Base-by-base conservation (phyloP, 441 rosid species). In the Euphorbia corollata region DNA sequence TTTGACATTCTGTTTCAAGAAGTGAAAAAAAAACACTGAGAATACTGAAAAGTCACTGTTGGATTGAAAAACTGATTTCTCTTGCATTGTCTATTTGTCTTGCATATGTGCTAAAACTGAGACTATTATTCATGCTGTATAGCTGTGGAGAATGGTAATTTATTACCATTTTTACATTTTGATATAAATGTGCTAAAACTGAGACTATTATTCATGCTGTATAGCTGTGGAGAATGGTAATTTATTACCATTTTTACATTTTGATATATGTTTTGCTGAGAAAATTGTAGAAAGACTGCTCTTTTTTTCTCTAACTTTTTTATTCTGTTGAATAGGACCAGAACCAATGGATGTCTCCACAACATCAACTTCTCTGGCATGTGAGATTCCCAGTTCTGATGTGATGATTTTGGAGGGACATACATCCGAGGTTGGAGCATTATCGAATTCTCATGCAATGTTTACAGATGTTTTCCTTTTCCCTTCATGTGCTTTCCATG, bases 391-490 rank as follows among this genome's bases (percentile, higher is more conserved):
- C 65, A 78, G 54, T 73, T 82, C 88, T 15, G 94, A 94, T 74
- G 99, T 94, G 78, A 81, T 85, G 74, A 80, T 94, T 77, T 81
- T 94, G 81, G 98, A 89, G 82, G 95, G 99, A 22, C 99, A 95
- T 77, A 85, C 93, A 67, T 87, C 97, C 47, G 98, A 95, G 99
- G 99, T 95, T 85, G 64, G 78, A 60, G 61, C 50, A 63, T 78
- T 59, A 50, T 67, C 45, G 59, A 22, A 22, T 63, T 43, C 41
- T 47, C 64, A 61, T 60, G 23, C 58, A 20, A 23, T 47, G 30
- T 51, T n/a, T 38, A 18, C 22, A n/a, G n/a, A n/a, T 36, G 51
- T 63, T 51, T 32, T 39, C 71, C 19, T 68, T 63, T 41, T 73
- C 18, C 68, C 55, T 59, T 2, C 53, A 32, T 20, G 24, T 63